phyloP scores from a whole-genome alignment of 768 basidiomycete genomes.

The Leccinum longicurvipes region DNA sequence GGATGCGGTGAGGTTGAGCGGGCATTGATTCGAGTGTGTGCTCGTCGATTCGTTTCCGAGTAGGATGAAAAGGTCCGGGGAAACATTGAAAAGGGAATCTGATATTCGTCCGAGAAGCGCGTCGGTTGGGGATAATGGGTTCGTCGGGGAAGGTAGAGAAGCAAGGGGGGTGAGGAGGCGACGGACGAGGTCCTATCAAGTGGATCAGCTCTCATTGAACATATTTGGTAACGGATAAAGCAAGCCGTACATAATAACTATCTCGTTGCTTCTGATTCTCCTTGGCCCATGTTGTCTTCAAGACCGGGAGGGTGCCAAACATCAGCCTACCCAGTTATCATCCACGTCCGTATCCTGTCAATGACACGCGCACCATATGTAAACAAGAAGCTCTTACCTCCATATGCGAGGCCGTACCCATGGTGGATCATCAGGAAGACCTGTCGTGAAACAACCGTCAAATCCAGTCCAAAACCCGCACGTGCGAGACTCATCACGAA shows the following conservation, averaged over 20 bases:
- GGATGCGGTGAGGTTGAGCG: conserved; percentile 46
- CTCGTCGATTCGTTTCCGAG: conserved; percentile 54
- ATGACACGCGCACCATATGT: neutral
- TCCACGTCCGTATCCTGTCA: conserved; percentile 5
- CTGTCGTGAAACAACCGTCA: conserved; percentile 33
- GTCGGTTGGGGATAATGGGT: conserved; percentile 42
- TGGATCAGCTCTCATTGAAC: conserved; percentile 9
- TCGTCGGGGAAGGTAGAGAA: conserved; percentile 39
- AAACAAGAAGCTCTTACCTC: conserved; percentile 49
- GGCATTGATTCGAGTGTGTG: conserved; percentile 35
- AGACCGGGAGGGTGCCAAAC: conserved; percentile 55
- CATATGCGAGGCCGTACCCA: conserved; percentile 78
- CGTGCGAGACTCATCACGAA: conserved; percentile 29
- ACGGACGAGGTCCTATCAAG: conserved; percentile 60
- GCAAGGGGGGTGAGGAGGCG: conserved; percentile 57
- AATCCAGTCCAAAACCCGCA: neutral
- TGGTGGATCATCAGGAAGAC: conserved; percentile 68
- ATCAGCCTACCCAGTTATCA: conserved; percentile 43
- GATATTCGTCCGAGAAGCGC: conserved; percentile 46
- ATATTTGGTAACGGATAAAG: neutral
- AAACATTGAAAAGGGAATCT: conserved; percentile 56
- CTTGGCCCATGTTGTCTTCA: conserved; percentile 56
- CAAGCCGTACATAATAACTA: conserved; percentile 64
- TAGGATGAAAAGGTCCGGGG: conserved; percentile 44
- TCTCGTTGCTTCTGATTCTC: conserved; percentile 61